phyloP scores from a whole-genome alignment of 2,329 filamentous ascomycete species.

The Neocucurbitaria cava region DNA sequence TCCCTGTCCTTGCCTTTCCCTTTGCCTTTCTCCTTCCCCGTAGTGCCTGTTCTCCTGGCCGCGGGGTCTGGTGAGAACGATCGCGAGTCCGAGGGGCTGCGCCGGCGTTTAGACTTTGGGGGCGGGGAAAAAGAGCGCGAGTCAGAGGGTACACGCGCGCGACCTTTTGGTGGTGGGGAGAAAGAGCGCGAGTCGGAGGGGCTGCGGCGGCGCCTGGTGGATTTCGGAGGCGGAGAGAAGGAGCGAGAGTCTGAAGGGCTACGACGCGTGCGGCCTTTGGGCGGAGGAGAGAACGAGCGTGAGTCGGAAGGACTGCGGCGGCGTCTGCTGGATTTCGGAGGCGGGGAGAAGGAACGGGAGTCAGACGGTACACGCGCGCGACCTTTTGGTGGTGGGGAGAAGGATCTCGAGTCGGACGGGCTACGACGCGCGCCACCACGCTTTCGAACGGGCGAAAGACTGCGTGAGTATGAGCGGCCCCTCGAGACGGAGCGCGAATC shows the following conservation, averaged over 20 bases:
- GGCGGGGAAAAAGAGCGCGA: background rate
- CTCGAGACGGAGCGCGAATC: constrained; percentile 36
- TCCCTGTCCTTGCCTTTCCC: constrained; percentile 10
- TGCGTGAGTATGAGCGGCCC: constrained; percentile 40
- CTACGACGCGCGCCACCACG: constrained; percentile 27
- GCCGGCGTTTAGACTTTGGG: constrained; percentile 8
- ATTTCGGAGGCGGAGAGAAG: constrained; percentile 25
- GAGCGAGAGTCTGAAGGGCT: constrained; percentile 27
- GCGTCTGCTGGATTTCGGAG: constrained; percentile 15
- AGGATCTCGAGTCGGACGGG: constrained; percentile 21
- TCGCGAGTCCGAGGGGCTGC: constrained; percentile 14
- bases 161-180: constrained; percentile 18
- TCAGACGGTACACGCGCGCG: constrained; percentile 13
- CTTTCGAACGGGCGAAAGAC: constrained; percentile 33
- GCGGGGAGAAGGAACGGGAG: constrained; percentile 32
- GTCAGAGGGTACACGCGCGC: constrained; percentile 11
- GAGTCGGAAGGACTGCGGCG: constrained; percentile 12
- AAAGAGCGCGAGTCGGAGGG: constrained; percentile 21
- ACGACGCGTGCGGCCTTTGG: constrained; percentile 32
- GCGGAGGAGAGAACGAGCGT: background rate
- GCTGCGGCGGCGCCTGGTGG: constrained; percentile 21
- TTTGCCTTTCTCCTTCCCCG: constrained; percentile 10
- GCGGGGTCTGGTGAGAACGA: no score
- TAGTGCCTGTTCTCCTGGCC: no score
- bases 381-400: constrained; percentile 17